Conservation (phyloP, 2,329 filamentous ascomycete genomes). For the Metarhizium guizhouense region DNA sequence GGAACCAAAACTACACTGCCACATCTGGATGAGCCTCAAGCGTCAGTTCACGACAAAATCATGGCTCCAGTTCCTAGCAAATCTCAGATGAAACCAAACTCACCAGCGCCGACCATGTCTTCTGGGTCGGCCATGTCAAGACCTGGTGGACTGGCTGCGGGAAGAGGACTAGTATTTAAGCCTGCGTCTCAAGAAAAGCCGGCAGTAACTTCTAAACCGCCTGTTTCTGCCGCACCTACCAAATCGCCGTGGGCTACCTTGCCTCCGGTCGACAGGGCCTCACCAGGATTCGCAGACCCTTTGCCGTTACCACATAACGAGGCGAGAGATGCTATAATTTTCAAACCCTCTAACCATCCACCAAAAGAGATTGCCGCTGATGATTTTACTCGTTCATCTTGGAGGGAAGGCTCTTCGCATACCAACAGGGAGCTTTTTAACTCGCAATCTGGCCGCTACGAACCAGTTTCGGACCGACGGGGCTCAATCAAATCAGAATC, state of each 20-base stretch:
- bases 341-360: slow-evolving; percentile 45
- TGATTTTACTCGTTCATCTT: slow-evolving; percentile 78
- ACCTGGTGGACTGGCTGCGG: slow-evolving; percentile 38
- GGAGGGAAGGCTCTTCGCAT: slow-evolving; percentile 59
- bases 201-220: slow-evolving; percentile 63
- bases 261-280: slow-evolving; percentile 74
- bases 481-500: slow-evolving; percentile 59
- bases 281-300: slow-evolving; percentile 56
- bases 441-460: slow-evolving; percentile 88
- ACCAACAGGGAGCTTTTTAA: slow-evolving; percentile 77
- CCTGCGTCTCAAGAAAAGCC: slow-evolving; percentile 58
- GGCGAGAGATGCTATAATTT: slow-evolving; percentile 43
- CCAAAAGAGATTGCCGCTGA: slow-evolving; percentile 83
- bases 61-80: slow-evolving; percentile 14
- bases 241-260: slow-evolving; percentile 90
- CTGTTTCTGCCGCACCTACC: slow-evolving; percentile 55
- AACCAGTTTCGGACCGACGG: slow-evolving; percentile 75
- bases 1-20: slow-evolving; percentile 74
- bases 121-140: slow-evolving; percentile 33
- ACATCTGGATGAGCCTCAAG: slow-evolving; percentile 44
- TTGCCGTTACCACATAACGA: slow-evolving; percentile 37
- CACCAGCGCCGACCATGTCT: slow-evolving; percentile 28
- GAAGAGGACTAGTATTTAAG: slow-evolving; percentile 57
- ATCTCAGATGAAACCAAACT: slow-evolving; percentile 33
- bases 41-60: slow-evolving; percentile 17